phyloP scores from a whole-genome alignment of 2,329 filamentous ascomycete genomes.

The Paramyrothecium roridum region DNA sequence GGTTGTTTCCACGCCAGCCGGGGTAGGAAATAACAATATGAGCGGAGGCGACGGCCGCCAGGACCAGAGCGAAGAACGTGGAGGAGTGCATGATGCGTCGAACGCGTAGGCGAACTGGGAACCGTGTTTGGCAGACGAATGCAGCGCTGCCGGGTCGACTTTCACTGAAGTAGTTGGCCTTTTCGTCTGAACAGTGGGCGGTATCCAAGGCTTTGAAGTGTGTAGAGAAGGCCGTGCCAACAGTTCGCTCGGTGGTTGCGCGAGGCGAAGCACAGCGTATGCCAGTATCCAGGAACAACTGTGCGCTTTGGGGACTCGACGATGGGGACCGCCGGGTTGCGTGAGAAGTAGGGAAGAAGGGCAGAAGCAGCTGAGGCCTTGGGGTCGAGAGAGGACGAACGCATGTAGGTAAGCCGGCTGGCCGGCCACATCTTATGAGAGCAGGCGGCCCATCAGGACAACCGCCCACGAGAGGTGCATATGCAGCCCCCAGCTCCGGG shows the following conservation, averaged over 20 bases:
- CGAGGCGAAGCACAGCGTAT: too few species aligned
- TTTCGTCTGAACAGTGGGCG: too few species aligned
- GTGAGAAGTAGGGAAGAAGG: neutral
- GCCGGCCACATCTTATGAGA: neutral
- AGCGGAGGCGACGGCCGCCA: conserved; percentile 52
- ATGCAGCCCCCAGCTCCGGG: neutral
- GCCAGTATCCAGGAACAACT: too few species aligned
- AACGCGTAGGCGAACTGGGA: too few species aligned
- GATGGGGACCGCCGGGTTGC: too few species aligned
- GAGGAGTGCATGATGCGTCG: conserved; percentile 42
- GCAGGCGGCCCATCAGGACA: neutral
- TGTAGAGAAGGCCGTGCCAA: too few species aligned
- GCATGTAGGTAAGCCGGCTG: neutral
- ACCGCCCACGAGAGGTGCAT: neutral
- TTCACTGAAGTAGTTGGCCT: too few species aligned
- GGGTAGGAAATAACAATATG: conserved; percentile 86
- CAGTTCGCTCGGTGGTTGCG: too few species aligned
- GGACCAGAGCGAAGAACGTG: conserved; percentile 35
- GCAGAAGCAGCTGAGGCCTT: neutral
- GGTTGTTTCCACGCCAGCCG: conserved; percentile 82
- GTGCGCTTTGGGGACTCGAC: too few species aligned
- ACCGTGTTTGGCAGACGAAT: too few species aligned
- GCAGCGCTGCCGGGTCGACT: too few species aligned
- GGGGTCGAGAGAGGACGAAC: neutral
- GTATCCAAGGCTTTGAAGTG: too few species aligned